Conservation (phyloP, 2,329 filamentous ascomycete species). For the Diaporthe vexans region DNA sequence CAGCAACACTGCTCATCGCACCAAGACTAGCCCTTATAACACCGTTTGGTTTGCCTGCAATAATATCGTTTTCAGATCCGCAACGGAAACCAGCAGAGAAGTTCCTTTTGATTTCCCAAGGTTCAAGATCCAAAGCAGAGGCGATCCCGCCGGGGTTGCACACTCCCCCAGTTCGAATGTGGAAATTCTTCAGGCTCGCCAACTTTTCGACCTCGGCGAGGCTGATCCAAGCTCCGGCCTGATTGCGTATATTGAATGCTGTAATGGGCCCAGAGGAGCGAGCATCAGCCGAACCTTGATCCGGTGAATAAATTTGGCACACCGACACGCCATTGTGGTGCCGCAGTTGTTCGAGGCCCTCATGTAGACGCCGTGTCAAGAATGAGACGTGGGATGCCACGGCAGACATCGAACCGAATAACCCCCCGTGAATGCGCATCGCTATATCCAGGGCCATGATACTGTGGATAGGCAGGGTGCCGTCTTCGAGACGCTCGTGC, state of each 20-base stretch:
- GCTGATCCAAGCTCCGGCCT: constrained; percentile 80
- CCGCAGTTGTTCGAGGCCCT: constrained; percentile 69
- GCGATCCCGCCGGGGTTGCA: constrained; percentile 94
- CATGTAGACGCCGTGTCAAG: constrained; percentile 71
- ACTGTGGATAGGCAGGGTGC: constrained; percentile 89
- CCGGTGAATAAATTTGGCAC: constrained; percentile 74
- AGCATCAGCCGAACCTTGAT: constrained; percentile 42
- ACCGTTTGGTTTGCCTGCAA: constrained; percentile 88
- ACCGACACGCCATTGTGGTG: constrained; percentile 79
- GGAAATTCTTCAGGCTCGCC: constrained; percentile 81
- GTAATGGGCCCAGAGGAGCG: constrained; percentile 78
- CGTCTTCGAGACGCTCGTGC: constrained; percentile 90
- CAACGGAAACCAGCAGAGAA: constrained; percentile 89
- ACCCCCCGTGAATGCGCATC: constrained; percentile 74
- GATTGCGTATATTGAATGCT: constrained; percentile 84
- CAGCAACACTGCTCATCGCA: constrained; percentile 85
- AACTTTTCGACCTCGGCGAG: constrained; percentile 91
- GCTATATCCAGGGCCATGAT: constrained; percentile 87
- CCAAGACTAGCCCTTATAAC: constrained; percentile 89
- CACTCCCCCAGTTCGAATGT: constrained; percentile 88
- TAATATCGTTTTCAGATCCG: constrained; percentile 84
- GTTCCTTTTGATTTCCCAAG: constrained; percentile 87
- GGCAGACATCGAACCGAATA: constrained; percentile 80
- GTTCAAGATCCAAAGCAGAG: constrained; percentile 76
- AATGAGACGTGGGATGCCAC: constrained; percentile 80